Base-by-base conservation (phyloP, 257 asterid genomes). In the Datura wrightii region DNA sequence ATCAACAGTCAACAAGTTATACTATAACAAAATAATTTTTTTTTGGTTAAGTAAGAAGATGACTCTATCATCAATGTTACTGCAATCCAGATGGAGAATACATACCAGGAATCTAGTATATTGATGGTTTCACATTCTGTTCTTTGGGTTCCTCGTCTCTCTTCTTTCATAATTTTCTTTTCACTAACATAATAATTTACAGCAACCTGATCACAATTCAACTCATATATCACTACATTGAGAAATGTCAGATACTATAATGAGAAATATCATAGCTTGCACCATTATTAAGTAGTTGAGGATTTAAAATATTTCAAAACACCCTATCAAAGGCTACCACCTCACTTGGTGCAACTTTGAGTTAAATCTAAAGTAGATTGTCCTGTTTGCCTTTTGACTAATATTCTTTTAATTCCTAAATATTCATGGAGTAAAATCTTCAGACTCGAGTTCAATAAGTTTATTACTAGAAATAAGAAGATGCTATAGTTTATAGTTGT, bases 221-320 rank as follows among this genome's bases (percentile, higher is more conserved):
- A 95, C 90, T 97, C 99, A 95, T 89, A 94, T 69, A 97, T 97
- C 99, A 55, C 99, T 98, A 34, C 92, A 93, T 86, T 92, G 97
- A 86, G 31, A 24, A 24, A 24, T 24, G 1, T 24, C 31, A 24
- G 31, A 24, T 24, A 24, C 31, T 24, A 1, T 24, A 24, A 24
- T 24, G 31, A 24, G 31, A 24, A 24, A 24, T 24, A 24, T 24
- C 31, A 24, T 24, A 24, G 31, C 31, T 24, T 24, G 31, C 31
- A 24, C 31, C 31, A 0, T 24, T 24, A 24, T 24, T 24, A 24
- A 24, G 0, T 24, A 24, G 31, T 24, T 24, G 31, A 24, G 1
- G 1, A 24, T 24, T 24, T 24, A 24, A 24, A 24, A 24, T 24
- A 24, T 24, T 24, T 24, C 31, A 24, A 24, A 24, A 24, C 31